Conservation (phyloP, 345 rosid genomes). For the Reutealis trisperma region DNA sequence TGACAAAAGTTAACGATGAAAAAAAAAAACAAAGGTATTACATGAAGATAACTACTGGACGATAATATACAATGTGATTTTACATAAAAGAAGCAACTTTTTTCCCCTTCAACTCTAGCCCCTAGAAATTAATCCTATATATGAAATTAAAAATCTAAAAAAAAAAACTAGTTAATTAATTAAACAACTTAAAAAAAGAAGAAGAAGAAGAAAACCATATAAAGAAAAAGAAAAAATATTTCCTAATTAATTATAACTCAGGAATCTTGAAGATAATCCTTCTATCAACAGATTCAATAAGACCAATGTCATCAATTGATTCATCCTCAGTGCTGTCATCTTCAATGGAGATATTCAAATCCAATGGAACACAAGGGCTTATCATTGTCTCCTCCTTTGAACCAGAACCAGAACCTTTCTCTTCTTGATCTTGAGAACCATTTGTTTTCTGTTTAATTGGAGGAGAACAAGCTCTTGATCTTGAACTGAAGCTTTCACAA, state of each 20-base stretch:
- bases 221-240: no score
- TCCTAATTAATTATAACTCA: slow-evolving; percentile 24
- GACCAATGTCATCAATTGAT: slow-evolving; percentile 60
- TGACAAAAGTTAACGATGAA: neutral
- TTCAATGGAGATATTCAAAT: slow-evolving; percentile 69
- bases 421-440: slow-evolving; percentile 30
- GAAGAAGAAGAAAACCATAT: neutral
- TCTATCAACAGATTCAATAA: slow-evolving; percentile 72
- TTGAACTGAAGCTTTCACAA: slow-evolving; percentile 68
- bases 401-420: slow-evolving; percentile 2
- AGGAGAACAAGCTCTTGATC: slow-evolving; percentile 74
- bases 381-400: slow-evolving; percentile 22
- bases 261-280: slow-evolving; percentile 50
- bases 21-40: neutral
- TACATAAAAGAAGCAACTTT: slow-evolving; percentile 23
- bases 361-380: slow-evolving; percentile 52
- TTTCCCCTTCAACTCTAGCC: neutral
- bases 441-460: slow-evolving; percentile 41
- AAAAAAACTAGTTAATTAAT: neutral
- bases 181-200: neutral
- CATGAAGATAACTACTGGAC: slow-evolving; percentile 20
- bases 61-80: slow-evolving; percentile 39
- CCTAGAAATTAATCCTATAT: slow-evolving; percentile 11
- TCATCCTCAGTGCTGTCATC: slow-evolving; percentile 44
- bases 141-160: neutral